phyloP scores from a whole-genome alignment of 2,329 filamentous ascomycete genomes.

The Ceratocystis smalleyi region DNA sequence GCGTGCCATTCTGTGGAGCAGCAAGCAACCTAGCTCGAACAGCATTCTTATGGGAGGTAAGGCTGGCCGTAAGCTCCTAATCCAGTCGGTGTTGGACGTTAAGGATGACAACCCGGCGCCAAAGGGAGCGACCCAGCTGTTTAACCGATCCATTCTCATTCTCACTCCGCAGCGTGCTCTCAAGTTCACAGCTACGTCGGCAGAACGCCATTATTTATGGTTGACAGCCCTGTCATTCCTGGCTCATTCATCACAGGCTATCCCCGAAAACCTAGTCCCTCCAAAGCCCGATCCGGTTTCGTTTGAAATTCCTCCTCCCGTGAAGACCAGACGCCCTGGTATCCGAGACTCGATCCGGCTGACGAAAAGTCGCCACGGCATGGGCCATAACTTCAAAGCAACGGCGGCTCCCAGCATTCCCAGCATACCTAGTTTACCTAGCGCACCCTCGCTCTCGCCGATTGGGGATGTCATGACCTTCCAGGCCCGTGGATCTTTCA shows the following conservation, averaged over 20 bases:
- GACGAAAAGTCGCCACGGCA: constrained; percentile 46
- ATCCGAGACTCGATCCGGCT: constrained; percentile 84
- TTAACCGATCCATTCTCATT: constrained; percentile 89
- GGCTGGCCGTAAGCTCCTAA: constrained; percentile 81
- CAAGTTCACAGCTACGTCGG: constrained; percentile 75
- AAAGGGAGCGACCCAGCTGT: constrained; percentile 50
- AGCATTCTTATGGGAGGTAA: constrained; percentile 74
- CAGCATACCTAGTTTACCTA: constrained; percentile 37
- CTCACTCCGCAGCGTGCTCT: constrained; percentile 82
- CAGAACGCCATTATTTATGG: constrained; percentile 89
- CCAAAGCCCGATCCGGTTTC: constrained; percentile 34
- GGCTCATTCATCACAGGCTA: constrained; percentile 69
- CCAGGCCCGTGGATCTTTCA: constrained; percentile 27
- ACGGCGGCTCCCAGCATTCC: constrained; percentile 35
- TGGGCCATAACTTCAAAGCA: constrained; percentile 23
- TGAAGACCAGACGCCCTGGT: constrained; percentile 35
- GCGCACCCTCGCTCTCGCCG: constrained; percentile 19
- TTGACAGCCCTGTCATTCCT: constrained; percentile 87
- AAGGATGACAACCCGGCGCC: constrained; percentile 83
- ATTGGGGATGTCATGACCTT: constrained; percentile 13
- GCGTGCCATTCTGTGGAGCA: constrained; percentile 92
- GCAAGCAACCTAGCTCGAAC: constrained; percentile 82
- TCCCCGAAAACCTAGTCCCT: constrained; percentile 54
- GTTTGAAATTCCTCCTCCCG: constrained; percentile 34
- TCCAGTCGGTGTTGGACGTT: constrained; percentile 93